phyloP scores from a whole-genome alignment of 345 rosid species.

The Lagerstroemia speciosa region DNA sequence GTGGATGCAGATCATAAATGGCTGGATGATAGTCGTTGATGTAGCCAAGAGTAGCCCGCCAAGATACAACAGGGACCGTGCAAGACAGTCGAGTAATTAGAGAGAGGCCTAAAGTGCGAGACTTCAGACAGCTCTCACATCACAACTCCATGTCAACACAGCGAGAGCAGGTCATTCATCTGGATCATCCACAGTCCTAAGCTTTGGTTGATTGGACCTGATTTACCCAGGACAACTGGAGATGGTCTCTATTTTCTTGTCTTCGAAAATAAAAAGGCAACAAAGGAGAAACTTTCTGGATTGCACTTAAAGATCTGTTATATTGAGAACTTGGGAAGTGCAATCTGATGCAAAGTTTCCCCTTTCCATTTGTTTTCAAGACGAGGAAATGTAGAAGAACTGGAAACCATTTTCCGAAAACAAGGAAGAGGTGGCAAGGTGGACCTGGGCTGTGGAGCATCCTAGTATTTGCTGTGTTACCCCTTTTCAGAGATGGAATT shows the following conservation, averaged over 20 bases:
- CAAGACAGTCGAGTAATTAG: constrained; percentile 13
- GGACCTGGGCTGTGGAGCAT: background rate
- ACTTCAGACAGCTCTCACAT: background rate
- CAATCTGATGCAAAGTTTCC: background rate
- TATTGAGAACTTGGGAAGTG: background rate
- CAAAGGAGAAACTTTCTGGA: background rate
- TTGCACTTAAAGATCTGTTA: background rate
- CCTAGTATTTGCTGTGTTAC: background rate
- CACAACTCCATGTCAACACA: background rate
- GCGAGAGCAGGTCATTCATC: background rate
- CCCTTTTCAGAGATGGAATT: background rate
- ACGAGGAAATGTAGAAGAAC: background rate
- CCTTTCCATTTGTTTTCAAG: background rate
- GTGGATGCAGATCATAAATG: constrained; percentile 72
- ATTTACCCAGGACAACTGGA: background rate
- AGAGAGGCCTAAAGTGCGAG: background rate
- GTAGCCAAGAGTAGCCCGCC: constrained; percentile 62
- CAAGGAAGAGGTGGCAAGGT: background rate
- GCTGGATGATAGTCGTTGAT: constrained; percentile 98
- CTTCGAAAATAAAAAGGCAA: background rate
- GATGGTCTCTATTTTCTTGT: background rate
- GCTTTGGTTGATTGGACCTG: background rate
- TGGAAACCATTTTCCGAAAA: background rate
- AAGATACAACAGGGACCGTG: constrained; percentile 28
- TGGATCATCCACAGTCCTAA: background rate